A percentile compares a stretch with the other conserved stretches of the same genome.
phyloP scores from a whole-genome alignment of 1,139 yeast species.

The Lodderomyces oxycetoniae region DNA sequence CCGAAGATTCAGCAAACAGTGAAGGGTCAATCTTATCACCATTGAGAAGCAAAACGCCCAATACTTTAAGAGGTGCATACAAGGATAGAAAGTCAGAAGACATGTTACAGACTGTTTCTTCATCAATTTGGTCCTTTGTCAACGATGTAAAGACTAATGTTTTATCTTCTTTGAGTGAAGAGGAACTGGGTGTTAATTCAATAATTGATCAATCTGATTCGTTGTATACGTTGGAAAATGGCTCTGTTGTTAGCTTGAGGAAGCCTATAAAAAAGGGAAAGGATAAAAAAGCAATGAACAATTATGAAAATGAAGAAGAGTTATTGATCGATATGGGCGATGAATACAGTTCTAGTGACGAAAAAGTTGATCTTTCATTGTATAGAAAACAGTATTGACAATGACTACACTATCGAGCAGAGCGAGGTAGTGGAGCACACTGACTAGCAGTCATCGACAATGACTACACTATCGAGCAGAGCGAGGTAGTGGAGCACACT shows the following conservation, averaged over 20 bases:
- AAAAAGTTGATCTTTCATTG: conserved; percentile 25
- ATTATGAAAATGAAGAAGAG: conserved; percentile 5
- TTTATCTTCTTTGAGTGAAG: conserved; percentile 33
- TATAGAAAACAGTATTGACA: conserved; percentile 15
- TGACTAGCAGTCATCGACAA: too few relatives aligned
- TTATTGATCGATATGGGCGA: conserved; percentile 1
- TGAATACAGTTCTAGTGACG: conserved; percentile 18
- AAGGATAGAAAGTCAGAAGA: conserved; percentile 22
- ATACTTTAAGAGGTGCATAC: conserved; percentile 2
- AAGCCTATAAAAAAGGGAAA: conserved; percentile 7
- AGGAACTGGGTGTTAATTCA: conserved; percentile 13
- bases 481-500: too few relatives aligned
- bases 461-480: too few relatives aligned
- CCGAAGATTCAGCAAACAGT: conserved; percentile 10
- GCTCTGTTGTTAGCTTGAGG: conserved; percentile 22
- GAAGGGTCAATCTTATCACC: conserved; percentile 18
- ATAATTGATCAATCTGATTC: too few relatives aligned
- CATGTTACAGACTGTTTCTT: conserved; percentile 40
- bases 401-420: too few relatives aligned
- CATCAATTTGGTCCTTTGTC: conserved; percentile 45
- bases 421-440: too few relatives aligned
- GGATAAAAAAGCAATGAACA: neutral
- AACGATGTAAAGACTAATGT: conserved; percentile 41
- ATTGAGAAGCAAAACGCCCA: conserved; percentile 20
- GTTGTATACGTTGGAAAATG: conserved; percentile 27